phyloP scores from a whole-genome alignment of 768 basidiomycete genomes.

The Ramaria sp. region DNA sequence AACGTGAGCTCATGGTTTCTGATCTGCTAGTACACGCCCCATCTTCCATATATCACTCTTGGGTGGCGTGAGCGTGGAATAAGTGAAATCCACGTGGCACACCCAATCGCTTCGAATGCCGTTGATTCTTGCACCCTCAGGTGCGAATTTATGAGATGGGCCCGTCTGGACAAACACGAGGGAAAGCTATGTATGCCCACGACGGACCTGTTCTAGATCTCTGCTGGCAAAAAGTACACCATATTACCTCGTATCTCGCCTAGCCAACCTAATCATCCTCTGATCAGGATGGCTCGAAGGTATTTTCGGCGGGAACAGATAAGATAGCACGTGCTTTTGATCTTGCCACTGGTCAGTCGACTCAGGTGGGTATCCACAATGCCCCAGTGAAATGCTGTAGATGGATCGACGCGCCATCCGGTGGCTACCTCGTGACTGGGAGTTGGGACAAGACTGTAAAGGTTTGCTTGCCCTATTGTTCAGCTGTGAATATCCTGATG shows the following conservation, averaged over 20 bases:
- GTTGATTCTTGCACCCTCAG: constrained; percentile 24
- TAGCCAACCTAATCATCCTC: constrained; percentile 8
- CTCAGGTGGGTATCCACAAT: constrained; percentile 86
- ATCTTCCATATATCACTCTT: background rate
- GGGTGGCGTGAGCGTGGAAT: background rate
- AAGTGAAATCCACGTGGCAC: background rate
- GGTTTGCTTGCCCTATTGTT: constrained; percentile 23
- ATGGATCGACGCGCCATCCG: constrained; percentile 68
- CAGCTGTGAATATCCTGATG: background rate
- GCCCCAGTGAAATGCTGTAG: constrained; percentile 75
- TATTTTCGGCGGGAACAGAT: constrained; percentile 90
- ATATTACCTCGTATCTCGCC: background rate
- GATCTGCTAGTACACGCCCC: background rate
- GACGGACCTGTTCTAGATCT: constrained; percentile 83
- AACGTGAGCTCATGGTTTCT: constrained; percentile 44
- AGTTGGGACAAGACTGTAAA: constrained; percentile 98
- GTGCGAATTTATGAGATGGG: constrained; percentile 90
- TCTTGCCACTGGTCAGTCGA: constrained; percentile 66
- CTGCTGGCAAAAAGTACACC: constrained; percentile 80
- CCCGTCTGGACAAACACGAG: constrained; percentile 58
- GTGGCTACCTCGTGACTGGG: constrained; percentile 78
- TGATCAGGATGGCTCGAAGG: constrained; percentile 73
- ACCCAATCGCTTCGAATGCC: no score
- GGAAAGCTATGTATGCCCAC: constrained; percentile 85
- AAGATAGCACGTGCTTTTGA: constrained; percentile 94